Conservation (phyloP, 495 filamentous ascomycete genomes). For the Oidiodendron maius region DNA sequence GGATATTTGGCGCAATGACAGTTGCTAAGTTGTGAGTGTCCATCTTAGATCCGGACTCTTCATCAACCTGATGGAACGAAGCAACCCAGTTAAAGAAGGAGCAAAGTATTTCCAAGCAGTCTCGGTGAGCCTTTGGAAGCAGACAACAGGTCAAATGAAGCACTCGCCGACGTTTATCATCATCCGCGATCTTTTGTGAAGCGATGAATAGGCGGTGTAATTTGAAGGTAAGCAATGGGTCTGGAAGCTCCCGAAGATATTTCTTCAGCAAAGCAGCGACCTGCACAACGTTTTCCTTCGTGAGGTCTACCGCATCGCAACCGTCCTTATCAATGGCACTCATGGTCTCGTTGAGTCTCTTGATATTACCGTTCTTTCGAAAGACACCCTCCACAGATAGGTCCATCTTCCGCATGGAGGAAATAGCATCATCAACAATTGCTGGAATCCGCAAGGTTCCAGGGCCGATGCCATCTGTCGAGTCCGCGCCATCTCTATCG, state of each 20-base stretch:
- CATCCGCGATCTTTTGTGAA: slow-evolving; percentile 82
- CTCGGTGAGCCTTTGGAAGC: slow-evolving; percentile 85
- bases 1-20: slow-evolving; percentile 95
- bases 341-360: slow-evolving; percentile 74
- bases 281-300: slow-evolving; percentile 81
- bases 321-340: slow-evolving; percentile 79
- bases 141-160: slow-evolving; percentile 91
- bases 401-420: slow-evolving; percentile 96
- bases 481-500: slow-evolving; percentile 91
- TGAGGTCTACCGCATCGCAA: slow-evolving; percentile 73
- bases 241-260: slow-evolving; percentile 90
- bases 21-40: slow-evolving; percentile 97
- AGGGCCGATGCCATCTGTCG: slow-evolving; percentile 90
- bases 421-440: slow-evolving; percentile 85
- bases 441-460: slow-evolving; percentile 82
- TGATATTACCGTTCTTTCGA: slow-evolving; percentile 98
- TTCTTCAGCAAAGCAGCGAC: slow-evolving; percentile 93
- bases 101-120: slow-evolving; percentile 92
- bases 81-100: slow-evolving; percentile 97
- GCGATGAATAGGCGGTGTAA: slow-evolving; percentile 86
- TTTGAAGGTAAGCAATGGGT: slow-evolving; percentile 92
- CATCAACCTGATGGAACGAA: slow-evolving; percentile 94
- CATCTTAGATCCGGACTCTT: slow-evolving; percentile 93
- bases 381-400: slow-evolving; percentile 99
- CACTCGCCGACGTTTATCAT: slow-evolving; percentile 74